Percentiles rank a stretch among this genome's conserved stretches.
phyloP scores from a whole-genome alignment of 331 rosid genomes.

The Rhamnella rubrinervis region DNA sequence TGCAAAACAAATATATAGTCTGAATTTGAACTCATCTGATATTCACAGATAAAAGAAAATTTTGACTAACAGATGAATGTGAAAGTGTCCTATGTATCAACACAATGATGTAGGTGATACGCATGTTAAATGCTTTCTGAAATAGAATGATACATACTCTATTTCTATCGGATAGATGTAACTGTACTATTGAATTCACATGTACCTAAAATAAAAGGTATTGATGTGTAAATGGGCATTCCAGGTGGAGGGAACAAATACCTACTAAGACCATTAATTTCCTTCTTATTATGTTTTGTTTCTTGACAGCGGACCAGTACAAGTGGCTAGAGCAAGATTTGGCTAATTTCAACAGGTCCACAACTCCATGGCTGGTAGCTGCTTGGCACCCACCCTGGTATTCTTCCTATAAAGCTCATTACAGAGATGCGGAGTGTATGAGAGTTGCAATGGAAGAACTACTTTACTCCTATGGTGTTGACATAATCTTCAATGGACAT shows the following conservation, averaged over 20 bases:
- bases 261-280: not conserved
- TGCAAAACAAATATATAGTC: too few relatives aligned
- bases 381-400: constrained; percentile 94
- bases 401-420: constrained; percentile 66
- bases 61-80: not conserved
- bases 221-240: too few relatives aligned
- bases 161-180: too few relatives aligned
- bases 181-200: too few relatives aligned
- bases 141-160: too few relatives aligned
- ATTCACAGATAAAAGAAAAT: not conserved
- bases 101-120: too few relatives aligned
- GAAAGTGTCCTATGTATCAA: too few relatives aligned
- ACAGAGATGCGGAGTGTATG: constrained; percentile 86
- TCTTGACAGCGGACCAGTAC: constrained; percentile 58
- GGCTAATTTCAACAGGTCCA: constrained; percentile 59
- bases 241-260: not conserved
- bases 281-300: not conserved
- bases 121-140: too few relatives aligned
- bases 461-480: constrained; percentile 67
- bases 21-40: not conserved
- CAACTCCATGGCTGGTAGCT: constrained; percentile 87
- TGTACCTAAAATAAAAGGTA: too few relatives aligned
- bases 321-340: constrained; percentile 84
- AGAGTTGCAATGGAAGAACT: constrained; percentile 69
- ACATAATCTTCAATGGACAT: constrained; percentile 78